These are phyloP conservation scores for Saksenaea vasiformis DNA, from an alignment of 371 early-diverging fungal genomes.

Conservation along the genomic window DNA sequence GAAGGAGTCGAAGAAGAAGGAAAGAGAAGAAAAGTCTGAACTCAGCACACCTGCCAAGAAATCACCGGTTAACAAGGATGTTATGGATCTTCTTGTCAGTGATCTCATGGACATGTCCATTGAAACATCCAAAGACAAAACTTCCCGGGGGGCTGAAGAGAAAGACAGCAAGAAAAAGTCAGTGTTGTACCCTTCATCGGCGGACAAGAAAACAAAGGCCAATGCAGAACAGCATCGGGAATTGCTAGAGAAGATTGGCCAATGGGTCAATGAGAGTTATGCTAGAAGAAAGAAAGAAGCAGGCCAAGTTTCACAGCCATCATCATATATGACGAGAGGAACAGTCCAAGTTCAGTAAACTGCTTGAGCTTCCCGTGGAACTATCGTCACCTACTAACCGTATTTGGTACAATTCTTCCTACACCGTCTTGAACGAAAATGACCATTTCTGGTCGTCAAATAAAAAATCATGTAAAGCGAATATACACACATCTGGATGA, in stretches of 20 bases:
- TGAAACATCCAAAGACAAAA: not conserved
- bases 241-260: conserved; percentile 17
- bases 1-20: conserved; percentile 1
- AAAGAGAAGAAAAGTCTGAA: not conserved
- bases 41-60: not conserved
- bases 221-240: conserved; percentile 15
- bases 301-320: not conserved
- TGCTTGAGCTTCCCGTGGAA: not conserved
- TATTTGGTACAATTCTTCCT: not conserved
- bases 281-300: conserved; percentile 2
- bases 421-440: conserved; percentile 2
- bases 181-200: not conserved
- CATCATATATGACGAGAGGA: conserved; percentile 1
- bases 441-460: conserved; percentile 1
- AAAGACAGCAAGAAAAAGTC: conserved; percentile 5
- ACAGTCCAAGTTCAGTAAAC: conserved; percentile 10
- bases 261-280: conserved; percentile 31
- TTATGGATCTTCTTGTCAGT: conserved; percentile 17
- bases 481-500: not conserved
- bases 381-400: not conserved
- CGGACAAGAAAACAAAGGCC: not conserved
- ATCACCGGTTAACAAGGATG: conserved; percentile 11
- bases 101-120: conserved; percentile 12
- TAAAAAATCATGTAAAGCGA: not conserved
- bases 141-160: not conserved